These are phyloP conservation scores for Epicoccum sorghinum DNA, from an alignment of 2,329 filamentous ascomycete genomes.

Conservation along the genomic window DNA sequence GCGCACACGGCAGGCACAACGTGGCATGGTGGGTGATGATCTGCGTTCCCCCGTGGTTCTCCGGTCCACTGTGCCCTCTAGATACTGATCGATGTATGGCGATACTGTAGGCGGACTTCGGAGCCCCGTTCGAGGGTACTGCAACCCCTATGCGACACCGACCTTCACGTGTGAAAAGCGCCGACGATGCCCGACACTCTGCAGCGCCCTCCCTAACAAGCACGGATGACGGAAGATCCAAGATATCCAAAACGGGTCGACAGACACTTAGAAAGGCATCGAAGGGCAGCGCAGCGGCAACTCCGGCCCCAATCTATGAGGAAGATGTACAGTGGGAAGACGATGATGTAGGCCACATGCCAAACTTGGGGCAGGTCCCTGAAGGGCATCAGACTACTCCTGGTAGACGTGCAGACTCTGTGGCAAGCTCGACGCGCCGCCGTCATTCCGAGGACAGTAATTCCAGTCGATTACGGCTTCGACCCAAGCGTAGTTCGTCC, in stretches of 20 bases:
- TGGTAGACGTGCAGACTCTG: conserved; percentile 29
- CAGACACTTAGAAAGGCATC: conserved; percentile 29
- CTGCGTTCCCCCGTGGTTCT: conserved; percentile 21
- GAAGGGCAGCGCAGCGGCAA: conserved; percentile 25
- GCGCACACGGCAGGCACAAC: conserved; percentile 30
- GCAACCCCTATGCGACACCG: conserved; percentile 32
- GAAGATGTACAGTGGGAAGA: conserved; percentile 24
- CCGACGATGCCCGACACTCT: conserved; percentile 27
- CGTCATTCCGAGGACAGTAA: conserved; percentile 29
- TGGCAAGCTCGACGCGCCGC: conserved; percentile 27
- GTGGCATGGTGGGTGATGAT: conserved; percentile 49
- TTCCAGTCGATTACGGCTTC: conserved; percentile 35
- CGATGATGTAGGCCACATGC: conserved; percentile 41
- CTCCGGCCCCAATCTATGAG: conserved; percentile 17
- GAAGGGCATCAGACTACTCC: conserved; percentile 44
- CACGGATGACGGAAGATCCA: conserved; percentile 29
- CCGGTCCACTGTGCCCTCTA: conserved; percentile 8
- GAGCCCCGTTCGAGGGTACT: conserved; percentile 30
- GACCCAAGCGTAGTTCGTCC: conserved; percentile 42
- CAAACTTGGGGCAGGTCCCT: conserved; percentile 50
- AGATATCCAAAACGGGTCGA: conserved; percentile 27
- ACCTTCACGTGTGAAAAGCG: conserved; percentile 28
- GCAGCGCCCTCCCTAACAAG: conserved; percentile 29
- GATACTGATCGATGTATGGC: conserved; percentile 28
- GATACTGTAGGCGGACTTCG: conserved; percentile 37